These are phyloP conservation scores for Cyberlindnera mississippiensis DNA, from an alignment of 805 yeast species.

Conservation along the genomic window DNA sequence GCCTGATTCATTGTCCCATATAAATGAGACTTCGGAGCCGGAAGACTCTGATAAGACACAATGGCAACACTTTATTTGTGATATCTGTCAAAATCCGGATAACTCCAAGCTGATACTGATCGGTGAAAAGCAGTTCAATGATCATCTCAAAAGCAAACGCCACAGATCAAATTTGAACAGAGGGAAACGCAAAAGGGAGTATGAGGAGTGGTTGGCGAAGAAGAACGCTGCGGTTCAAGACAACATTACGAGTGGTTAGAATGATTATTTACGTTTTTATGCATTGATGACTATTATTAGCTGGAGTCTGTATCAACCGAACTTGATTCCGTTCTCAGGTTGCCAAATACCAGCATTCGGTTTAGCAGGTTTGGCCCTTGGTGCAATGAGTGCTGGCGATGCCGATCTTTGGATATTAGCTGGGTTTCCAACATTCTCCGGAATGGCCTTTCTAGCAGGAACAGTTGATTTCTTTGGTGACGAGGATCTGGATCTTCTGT, in stretches of 20 bases:
- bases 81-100: slow-evolving; percentile 53
- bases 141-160: slow-evolving; percentile 63
- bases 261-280: neutral
- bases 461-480: slow-evolving; percentile 1
- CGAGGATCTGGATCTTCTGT: slow-evolving; percentile 4
- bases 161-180: slow-evolving; percentile 54
- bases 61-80: slow-evolving; percentile 73
- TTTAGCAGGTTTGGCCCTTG: slow-evolving; percentile 17
- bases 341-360: slow-evolving; percentile 29
- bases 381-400: slow-evolving; percentile 21
- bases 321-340: slow-evolving; percentile 25
- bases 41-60: slow-evolving; percentile 28
- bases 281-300: too few species aligned
- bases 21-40: slow-evolving; percentile 12
- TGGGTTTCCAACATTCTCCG: neutral
- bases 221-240: slow-evolving; percentile 4
- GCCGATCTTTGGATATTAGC: slow-evolving; percentile 5
- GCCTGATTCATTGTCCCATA: slow-evolving; percentile 34
- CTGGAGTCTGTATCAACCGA: slow-evolving; percentile 16
- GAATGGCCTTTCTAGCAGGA: too few species aligned
- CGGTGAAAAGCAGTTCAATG: slow-evolving; percentile 67
- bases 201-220: slow-evolving; percentile 39
- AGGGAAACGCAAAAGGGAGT: slow-evolving; percentile 48
- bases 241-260: neutral
- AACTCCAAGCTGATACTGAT: slow-evolving; percentile 59